Base-by-base conservation (phyloP, 192 early-diverging fungal genomes). In the Coemansia sp. region DNA sequence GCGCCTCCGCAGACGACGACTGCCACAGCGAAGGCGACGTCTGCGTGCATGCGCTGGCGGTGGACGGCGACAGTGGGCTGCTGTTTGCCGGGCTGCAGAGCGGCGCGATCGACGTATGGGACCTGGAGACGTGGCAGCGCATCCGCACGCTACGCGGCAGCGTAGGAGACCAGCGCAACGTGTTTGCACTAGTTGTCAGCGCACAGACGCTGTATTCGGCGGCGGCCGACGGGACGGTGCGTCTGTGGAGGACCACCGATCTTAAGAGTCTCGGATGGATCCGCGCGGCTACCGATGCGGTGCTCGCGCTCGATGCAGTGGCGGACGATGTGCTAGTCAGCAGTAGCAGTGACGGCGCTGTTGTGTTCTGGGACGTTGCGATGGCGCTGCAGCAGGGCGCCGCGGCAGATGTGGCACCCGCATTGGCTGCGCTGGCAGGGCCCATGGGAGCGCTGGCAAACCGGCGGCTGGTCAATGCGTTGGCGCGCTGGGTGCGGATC, bases 51-150 rank as follows among this genome's bases (percentile, higher is more conserved):
- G 63, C 87, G 57, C 61, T 92, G 53, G 87, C 88, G 14, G 61
- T 92, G 35, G 81, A 86, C 50, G 78, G 78, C 38, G 88, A 90
- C 56, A 17, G 14, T 13, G 89, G 85, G 7, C 84, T 88, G 45
- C 69, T 92, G 62, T 89, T 90, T 42, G 87, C 87, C 61, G 90
- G 90, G 59, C 82, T 87, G 35, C 90, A 92, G 82, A 87, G 83
- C 62, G 90, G 90, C 62, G 79, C 76, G 38, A 85, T 92, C 56
- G 83, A 87, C 71, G 87, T 91, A 19, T 92, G 89, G 83, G 90
- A 92, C 62, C 65, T 92, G 9, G 90, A 92, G 68, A 92, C 90
- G 1, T 76, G 67, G 54, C 84, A 87, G 60, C 57, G 79, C 35
- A 81, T 85, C n/a, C 67, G 73, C 54, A 63, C 49, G 41, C 68